Conservation (phyloP, 1,139 yeast species). For the Sugiyamaella japonica region DNA sequence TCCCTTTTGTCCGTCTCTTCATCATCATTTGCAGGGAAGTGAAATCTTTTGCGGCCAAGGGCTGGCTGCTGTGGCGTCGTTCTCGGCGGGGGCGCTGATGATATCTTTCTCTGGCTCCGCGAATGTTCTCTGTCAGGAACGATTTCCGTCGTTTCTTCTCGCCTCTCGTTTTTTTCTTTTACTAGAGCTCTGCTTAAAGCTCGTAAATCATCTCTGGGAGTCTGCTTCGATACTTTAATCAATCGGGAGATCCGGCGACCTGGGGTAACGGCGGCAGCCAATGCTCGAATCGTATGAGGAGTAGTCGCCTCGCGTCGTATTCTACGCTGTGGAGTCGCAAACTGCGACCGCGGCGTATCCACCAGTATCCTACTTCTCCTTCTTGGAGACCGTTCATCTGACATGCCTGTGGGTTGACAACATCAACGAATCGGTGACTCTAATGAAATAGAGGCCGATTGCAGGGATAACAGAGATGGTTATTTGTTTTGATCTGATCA, state of each 20-base stretch:
- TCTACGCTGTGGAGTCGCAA: conserved; percentile 13
- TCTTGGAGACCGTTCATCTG: conserved; percentile 4
- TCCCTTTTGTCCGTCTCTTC: background rate
- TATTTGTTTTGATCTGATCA: background rate
- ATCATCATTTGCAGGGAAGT: background rate
- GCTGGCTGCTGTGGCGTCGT: background rate
- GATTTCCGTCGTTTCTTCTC: background rate
- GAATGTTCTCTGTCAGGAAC: background rate
- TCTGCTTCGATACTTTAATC: conserved; percentile 1
- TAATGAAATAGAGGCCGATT: background rate
- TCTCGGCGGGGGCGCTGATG: background rate
- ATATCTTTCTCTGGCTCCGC: background rate
- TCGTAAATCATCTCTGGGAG: conserved; percentile 18
- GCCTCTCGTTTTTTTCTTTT: conserved; percentile 2
- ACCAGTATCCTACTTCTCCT: background rate
- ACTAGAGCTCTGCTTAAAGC: conserved; percentile 16
- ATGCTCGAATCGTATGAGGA: conserved; percentile 19
- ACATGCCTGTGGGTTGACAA: background rate
- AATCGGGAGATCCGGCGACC: conserved; percentile 14
- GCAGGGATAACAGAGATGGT: background rate
- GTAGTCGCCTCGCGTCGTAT: conserved; percentile 17
- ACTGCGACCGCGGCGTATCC: background rate
- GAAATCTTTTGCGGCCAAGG: background rate
- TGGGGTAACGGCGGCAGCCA: conserved; percentile 16
- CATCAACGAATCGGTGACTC: too few species aligned